Percentiles rank a stretch among this genome's conserved stretches.
phyloP scores from a whole-genome alignment of 2,329 filamentous ascomycete genomes.

The Exophiala oligosperma region DNA sequence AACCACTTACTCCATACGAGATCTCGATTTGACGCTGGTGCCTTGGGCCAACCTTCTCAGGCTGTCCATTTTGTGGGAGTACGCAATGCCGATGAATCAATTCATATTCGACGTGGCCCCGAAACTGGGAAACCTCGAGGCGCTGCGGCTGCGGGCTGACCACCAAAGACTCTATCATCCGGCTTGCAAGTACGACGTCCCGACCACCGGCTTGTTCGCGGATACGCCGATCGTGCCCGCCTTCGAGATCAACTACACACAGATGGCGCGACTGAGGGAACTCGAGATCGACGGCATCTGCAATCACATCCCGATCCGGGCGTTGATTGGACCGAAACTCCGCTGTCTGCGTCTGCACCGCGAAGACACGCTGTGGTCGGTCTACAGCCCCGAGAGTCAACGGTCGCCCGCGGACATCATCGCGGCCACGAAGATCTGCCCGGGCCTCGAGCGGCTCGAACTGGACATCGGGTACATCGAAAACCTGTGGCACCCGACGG shows the following conservation, averaged over 20 bases:
- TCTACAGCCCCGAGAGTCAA: conserved; percentile 18
- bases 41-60: conserved; percentile 14
- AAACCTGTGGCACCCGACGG: conserved; percentile 29
- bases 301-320: conserved; percentile 24
- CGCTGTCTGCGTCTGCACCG: conserved; percentile 21
- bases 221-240: conserved; percentile 5
- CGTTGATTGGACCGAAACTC: conserved; percentile 17
- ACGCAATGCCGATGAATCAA: conserved; percentile 9
- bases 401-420: conserved; percentile 21
- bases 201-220: conserved; percentile 1
- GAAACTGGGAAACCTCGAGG: conserved; percentile 16
- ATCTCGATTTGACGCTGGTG: conserved; percentile 8
- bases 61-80: conserved; percentile 16
- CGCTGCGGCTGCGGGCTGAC: conserved; percentile 16
- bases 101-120: conserved; percentile 13
- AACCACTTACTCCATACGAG: background rate
- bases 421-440: conserved; percentile 17
- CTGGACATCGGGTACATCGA: conserved; percentile 28
- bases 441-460: conserved; percentile 26
- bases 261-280: conserved; percentile 16
- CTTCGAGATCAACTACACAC: conserved; percentile 18
- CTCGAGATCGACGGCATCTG: conserved; percentile 29
- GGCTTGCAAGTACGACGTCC: conserved; percentile 8
- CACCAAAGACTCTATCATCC: conserved; percentile 13
- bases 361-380: conserved; percentile 12